Conservation (phyloP, 2,329 filamentous ascomycete species). For the Clonostachys solani region DNA sequence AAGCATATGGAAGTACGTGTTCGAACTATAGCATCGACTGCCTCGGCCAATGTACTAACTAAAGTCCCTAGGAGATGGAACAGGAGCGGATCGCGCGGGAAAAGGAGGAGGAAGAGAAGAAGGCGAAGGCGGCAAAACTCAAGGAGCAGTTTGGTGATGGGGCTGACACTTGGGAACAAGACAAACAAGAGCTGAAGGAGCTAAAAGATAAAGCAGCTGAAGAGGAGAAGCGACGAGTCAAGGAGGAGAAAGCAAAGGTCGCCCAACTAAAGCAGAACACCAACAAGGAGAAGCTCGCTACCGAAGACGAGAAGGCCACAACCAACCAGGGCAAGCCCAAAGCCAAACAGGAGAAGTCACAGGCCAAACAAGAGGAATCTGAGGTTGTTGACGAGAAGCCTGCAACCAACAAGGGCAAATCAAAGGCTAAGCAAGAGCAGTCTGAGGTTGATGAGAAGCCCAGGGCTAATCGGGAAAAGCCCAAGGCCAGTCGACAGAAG, state of each 20-base stretch:
- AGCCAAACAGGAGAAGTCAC: not conserved
- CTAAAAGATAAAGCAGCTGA: not conserved
- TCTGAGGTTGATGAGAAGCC: constrained; percentile 6
- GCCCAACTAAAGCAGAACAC: not conserved
- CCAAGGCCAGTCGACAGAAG: not conserved
- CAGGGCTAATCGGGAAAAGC: constrained; percentile 2
- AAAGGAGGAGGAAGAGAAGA: constrained; percentile 62
- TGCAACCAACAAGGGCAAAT: not conserved
- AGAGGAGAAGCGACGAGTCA: not conserved
- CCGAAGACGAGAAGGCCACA: not conserved
- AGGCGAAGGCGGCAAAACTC: constrained; percentile 74
- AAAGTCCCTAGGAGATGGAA: constrained; percentile 74
- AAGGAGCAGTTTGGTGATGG: constrained; percentile 77
- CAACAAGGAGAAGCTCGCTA: constrained; percentile 4
- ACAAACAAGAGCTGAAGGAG: constrained; percentile 67
- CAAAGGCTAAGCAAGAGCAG: not conserved
- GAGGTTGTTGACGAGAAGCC: constrained; percentile 2
- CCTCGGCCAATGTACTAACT: constrained; percentile 4
- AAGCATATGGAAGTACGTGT: constrained; percentile 80
- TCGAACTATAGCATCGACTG: not conserved
- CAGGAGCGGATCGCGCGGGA: constrained; percentile 76
- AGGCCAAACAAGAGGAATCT: constrained; percentile 4
- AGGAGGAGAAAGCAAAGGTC: not conserved
- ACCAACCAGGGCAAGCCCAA: not conserved
- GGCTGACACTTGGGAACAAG: constrained; percentile 81